Conservation (phyloP, 164 flowering plant species). For the Euptelea pleiosperma region DNA sequence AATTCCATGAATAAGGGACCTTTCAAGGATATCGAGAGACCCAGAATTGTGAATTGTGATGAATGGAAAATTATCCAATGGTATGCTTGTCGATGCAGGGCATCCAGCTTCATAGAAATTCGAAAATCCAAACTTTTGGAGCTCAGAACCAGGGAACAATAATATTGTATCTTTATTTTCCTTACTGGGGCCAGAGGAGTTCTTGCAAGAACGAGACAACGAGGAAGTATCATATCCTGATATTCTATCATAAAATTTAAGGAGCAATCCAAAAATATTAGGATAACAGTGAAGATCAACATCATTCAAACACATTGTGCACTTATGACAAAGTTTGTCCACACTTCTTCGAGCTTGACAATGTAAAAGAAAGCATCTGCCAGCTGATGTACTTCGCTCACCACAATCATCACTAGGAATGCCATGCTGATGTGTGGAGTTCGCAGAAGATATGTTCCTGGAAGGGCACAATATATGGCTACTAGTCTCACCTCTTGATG, state of each 20-base stretch:
- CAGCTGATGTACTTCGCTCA: conserved; percentile 21
- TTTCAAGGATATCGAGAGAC: conserved; percentile 44
- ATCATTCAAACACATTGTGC: conserved; percentile 37
- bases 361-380: conserved; percentile 48
- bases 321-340: conserved; percentile 22
- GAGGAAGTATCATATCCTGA: conserved; percentile 19
- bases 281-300: conserved; percentile 80
- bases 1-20: conserved; percentile 34
- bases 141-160: conserved; percentile 24
- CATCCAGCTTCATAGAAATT: conserved; percentile 46
- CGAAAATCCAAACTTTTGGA: conserved; percentile 59
- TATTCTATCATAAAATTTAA: conserved; percentile 41
- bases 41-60: conserved; percentile 39
- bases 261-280: conserved; percentile 40
- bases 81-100: conserved; percentile 34
- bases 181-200: conserved; percentile 7
- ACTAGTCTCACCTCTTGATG: conserved; percentile 18
- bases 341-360: conserved; percentile 33
- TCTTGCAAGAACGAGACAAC: conserved; percentile 17
- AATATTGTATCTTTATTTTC: conserved; percentile 9
- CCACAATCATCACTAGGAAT: conserved; percentile 11
- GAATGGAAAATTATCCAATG: conserved; percentile 67
- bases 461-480: conserved; percentile 39
- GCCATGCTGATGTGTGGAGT: conserved; percentile 23
- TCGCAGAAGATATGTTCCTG: conserved; percentile 23